These are phyloP conservation scores for Zygoascus hellenicus DNA, from an alignment of 1,139 yeast species.

Conservation along the genomic window DNA sequence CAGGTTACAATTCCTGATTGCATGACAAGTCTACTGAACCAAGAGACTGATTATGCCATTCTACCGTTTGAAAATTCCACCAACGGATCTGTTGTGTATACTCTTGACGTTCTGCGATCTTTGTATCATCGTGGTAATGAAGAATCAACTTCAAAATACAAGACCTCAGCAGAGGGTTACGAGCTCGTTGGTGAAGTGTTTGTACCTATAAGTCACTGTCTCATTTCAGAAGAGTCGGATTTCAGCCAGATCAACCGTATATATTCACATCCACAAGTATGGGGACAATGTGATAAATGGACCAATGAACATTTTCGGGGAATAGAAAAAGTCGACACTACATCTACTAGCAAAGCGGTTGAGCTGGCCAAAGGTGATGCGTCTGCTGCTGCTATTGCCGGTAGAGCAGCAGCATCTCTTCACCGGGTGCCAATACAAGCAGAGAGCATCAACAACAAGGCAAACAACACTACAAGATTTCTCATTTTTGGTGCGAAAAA, in stretches of 20 bases:
- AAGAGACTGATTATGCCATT: slow-evolving; percentile 59
- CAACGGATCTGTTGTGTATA: slow-evolving; percentile 85
- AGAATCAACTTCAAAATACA: not conserved
- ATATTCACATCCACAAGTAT: slow-evolving; percentile 94
- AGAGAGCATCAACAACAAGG: slow-evolving; percentile 57
- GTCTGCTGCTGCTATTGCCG: slow-evolving; percentile 51
- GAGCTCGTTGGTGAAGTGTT: slow-evolving; percentile 65
- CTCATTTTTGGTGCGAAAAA: slow-evolving; percentile 48
- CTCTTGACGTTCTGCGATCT: slow-evolving; percentile 75
- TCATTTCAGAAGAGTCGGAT: slow-evolving; percentile 43
- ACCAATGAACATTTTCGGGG: slow-evolving; percentile 34
- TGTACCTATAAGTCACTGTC: slow-evolving; percentile 76
- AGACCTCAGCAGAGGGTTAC: not conserved
- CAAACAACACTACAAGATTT: slow-evolving; percentile 80
- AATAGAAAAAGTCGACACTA: slow-evolving; percentile 47
- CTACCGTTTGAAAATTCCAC: slow-evolving; percentile 94
- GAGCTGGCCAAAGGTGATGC: slow-evolving; percentile 44
- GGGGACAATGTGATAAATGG: slow-evolving; percentile 81
- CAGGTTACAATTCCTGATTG: slow-evolving; percentile 44
- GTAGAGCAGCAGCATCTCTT: slow-evolving; percentile 57
- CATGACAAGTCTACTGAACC: slow-evolving; percentile 46
- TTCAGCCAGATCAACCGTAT: slow-evolving; percentile 47
- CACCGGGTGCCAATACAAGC: slow-evolving; percentile 53
- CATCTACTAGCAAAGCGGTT: slow-evolving; percentile 84
- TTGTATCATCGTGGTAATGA: slow-evolving; percentile 36